These are phyloP conservation scores for Phaeosphaeriaceae sp. DNA, from an alignment of 2,329 filamentous ascomycete species.

Conservation along the genomic window DNA sequence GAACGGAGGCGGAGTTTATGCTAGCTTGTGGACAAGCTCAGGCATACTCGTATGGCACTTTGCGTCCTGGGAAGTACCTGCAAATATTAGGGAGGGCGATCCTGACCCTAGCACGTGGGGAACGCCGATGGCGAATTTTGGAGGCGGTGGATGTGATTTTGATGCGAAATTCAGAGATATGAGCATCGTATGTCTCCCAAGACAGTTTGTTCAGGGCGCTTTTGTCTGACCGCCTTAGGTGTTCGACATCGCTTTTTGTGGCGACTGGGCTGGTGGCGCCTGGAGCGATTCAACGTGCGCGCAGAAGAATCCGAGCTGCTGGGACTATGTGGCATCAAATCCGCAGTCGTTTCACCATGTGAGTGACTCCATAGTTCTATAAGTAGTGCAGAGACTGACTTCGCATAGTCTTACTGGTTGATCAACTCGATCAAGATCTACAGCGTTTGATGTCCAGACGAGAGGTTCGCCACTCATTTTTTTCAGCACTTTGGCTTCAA, in stretches of 20 bases:
- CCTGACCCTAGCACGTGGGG: conserved; percentile 55
- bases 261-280: conserved; percentile 61
- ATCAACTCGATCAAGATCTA: conserved; percentile 50
- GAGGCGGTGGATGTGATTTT: conserved; percentile 42
- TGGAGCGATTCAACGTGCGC: conserved; percentile 47
- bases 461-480: background rate
- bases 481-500: background rate
- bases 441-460: conserved; percentile 26
- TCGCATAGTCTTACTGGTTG: conserved; percentile 44
- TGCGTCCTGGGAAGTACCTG: conserved; percentile 48
- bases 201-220: background rate
- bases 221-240: background rate
- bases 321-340: conserved; percentile 47
- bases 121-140: conserved; percentile 47
- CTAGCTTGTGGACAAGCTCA: conserved; percentile 49
- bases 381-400: conserved; percentile 10
- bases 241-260: conserved; percentile 43
- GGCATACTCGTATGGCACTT: conserved; percentile 59
- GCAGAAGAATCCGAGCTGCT: conserved; percentile 41
- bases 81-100: conserved; percentile 48
- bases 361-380: conserved; percentile 9
- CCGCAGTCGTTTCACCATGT: conserved; percentile 47
- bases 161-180: conserved; percentile 44
- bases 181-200: conserved; percentile 41
- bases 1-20: conserved; percentile 54